These are phyloP conservation scores for Nicotiana rustica DNA, from an alignment of 305 asterid genomes.

Conservation along the genomic window DNA sequence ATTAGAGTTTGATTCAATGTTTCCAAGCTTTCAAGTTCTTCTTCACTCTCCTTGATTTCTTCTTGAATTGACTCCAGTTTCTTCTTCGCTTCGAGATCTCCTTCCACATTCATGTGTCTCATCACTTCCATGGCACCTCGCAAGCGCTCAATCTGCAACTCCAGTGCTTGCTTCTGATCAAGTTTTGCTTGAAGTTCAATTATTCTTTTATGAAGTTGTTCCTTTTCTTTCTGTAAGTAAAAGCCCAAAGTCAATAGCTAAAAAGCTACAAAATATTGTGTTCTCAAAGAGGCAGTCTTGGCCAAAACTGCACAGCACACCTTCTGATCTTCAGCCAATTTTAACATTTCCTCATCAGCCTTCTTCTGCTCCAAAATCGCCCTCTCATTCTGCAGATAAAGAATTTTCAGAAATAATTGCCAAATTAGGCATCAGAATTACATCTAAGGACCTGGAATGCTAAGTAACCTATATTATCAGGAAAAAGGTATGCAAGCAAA, in stretches of 20 bases:
- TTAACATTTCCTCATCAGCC: slow-evolving; percentile 65
- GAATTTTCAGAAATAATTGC: not conserved
- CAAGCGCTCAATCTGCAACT: slow-evolving; percentile 71
- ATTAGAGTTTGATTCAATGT: slow-evolving; percentile 61
- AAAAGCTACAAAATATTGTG: not conserved
- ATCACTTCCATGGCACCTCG: slow-evolving; percentile 70
- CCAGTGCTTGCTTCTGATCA: slow-evolving; percentile 85
- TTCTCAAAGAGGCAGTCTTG: not conserved
- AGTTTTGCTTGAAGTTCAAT: slow-evolving; percentile 70
- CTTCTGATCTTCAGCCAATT: slow-evolving; percentile 78
- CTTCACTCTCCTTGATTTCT: slow-evolving; percentile 74
- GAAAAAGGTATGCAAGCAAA: slow-evolving; percentile 1
- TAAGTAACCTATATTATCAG: not conserved
- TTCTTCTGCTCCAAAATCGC: slow-evolving; percentile 69
- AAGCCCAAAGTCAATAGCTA: slow-evolving; percentile 32
- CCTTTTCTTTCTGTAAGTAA: slow-evolving; percentile 70
- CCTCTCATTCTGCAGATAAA: slow-evolving; percentile 72
- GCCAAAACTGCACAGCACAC: slow-evolving; percentile 44
- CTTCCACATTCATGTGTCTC: slow-evolving; percentile 72
- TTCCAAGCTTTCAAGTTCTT: slow-evolving; percentile 63
- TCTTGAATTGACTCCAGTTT: slow-evolving; percentile 60
- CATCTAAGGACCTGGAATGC: slow-evolving; percentile 14
- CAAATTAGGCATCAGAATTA: slow-evolving; percentile 31
- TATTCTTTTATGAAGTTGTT: slow-evolving; percentile 60
- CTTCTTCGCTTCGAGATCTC: slow-evolving; percentile 62